These are phyloP conservation scores for Nicotiana tomentosiformis DNA, from an alignment of 257 asterid species.

Conservation along the genomic window DNA sequence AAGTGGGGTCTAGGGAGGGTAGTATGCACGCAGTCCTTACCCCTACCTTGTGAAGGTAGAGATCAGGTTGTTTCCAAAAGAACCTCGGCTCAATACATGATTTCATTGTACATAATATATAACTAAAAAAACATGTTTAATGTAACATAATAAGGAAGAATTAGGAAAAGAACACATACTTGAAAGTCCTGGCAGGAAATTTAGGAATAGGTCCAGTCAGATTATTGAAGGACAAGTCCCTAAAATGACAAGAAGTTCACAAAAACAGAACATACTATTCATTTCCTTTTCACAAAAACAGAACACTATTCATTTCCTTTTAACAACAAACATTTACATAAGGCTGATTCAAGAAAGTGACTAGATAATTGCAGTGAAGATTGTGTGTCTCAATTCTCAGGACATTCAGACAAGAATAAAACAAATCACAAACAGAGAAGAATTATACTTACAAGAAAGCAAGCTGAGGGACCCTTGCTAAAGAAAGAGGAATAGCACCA, in stretches of 20 bases:
- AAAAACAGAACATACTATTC: constrained; percentile 6
- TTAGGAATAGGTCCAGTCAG: constrained; percentile 83
- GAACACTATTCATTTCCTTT: constrained; percentile 11
- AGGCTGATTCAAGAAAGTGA: constrained; percentile 4
- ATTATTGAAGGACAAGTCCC: constrained; percentile 97
- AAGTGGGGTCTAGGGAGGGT: too few species aligned
- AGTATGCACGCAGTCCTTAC: too few species aligned
- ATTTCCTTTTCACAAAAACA: constrained; percentile 4
- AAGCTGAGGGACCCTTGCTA: constrained; percentile 83
- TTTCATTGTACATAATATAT: background rate
- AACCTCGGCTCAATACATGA: background rate
- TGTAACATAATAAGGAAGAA: background rate
- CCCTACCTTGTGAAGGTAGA: too few species aligned
- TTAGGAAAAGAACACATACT: constrained; percentile 42
- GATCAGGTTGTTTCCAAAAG: too few species aligned
- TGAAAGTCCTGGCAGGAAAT: constrained; percentile 75
- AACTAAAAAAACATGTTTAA: background rate
- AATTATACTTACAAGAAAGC: constrained; percentile 82
- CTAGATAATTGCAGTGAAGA: background rate
- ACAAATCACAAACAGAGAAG: constrained; percentile 3
- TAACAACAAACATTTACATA: background rate
- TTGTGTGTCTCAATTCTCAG: background rate
- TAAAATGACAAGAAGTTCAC: constrained; percentile 25
- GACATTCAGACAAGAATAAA: constrained; percentile 13
- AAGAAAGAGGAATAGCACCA: constrained; percentile 76